Percentiles rank a stretch among this genome's conserved stretches.
Evolutionary conservation across 257 asterid species (phyloP).

Genomic region (Scutellaria baicalensis): DNA sequence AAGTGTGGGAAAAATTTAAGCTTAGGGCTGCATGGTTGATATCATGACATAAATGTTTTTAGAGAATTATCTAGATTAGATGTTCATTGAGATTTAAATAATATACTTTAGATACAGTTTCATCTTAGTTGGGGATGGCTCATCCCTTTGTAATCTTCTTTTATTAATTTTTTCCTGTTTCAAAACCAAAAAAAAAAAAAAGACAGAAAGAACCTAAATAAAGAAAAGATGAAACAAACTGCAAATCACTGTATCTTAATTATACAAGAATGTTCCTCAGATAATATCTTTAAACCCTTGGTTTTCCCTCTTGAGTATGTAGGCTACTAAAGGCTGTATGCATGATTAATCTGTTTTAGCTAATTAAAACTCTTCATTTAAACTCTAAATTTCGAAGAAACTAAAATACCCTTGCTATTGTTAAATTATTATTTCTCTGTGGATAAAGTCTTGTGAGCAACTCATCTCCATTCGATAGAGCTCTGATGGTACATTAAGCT

Average conservation of each 20-base stretch:
- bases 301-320: neutral
- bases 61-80: no score
- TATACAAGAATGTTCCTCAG: neutral
- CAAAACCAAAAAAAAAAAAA: no score
- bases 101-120: no score
- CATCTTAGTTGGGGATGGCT: no score
- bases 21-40: no score
- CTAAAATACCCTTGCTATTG: neutral
- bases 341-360: slow-evolving; percentile 5
- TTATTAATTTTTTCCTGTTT: no score
- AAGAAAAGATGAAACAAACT: neutral
- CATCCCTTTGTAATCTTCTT: no score
- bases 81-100: no score
- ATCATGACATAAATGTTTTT: no score
- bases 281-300: neutral
- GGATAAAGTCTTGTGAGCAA: neutral
- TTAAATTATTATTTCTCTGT: neutral
- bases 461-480: neutral
- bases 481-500: slow-evolving; percentile 13
- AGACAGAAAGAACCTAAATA: no score
- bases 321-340: neutral
- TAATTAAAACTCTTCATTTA: slow-evolving; percentile 1
- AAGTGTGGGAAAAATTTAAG: no score
- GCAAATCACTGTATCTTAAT: neutral
- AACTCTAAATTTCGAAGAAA: neutral